Base-by-base conservation (phyloP, 768 basidiomycete genomes). In the Symmetrospora coprosmae region DNA sequence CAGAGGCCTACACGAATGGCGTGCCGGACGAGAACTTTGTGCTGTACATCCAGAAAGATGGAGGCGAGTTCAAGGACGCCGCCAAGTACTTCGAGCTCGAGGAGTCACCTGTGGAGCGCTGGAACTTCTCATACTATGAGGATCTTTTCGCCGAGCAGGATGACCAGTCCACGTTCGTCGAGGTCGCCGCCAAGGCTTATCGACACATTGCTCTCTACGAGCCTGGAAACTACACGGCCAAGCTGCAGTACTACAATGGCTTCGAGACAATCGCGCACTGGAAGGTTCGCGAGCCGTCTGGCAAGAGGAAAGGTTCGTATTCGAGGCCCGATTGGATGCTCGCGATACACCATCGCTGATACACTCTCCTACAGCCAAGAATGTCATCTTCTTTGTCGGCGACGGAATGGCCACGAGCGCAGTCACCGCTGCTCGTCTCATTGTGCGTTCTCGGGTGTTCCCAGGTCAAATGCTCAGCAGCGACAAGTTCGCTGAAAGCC, bases 311-410 rank as follows among this genome's bases (percentile, higher is more conserved):
- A 60, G n/a, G n/a, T n/a, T n/a, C n/a, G n/a, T n/a, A n/a, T n/a
- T n/a, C n/a, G n/a, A n/a, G n/a, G n/a, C n/a, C n/a, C n/a, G n/a
- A n/a, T n/a, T n/a, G n/a, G n/a, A n/a, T n/a, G n/a, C n/a, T n/a
- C n/a, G n/a, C n/a, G n/a, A n/a, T n/a, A n/a, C n/a, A n/a, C n/a
- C n/a, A n/a, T n/a, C n/a, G n/a, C n/a, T n/a, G n/a, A n/a, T n/a
- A n/a, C n/a, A n/a, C n/a, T n/a, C n/a, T n/a, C n/a, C n/a, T n/a
- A n/a, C n/a, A n/a, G 73, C 73, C 38, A 74, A 74, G 70, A 74
- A 74, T 60, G 67, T 73, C 30, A 71, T 73, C 60, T 58, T 75
- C 39, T 72, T 75, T 55, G 64, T 75, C 27, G 71, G 71, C 6
- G 55, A 47, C 19, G 55, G 55, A 17, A 68, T 71, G 70, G 67